Percentiles rank a stretch among this genome's conserved stretches.
Evolutionary conservation across 257 asterid species (phyloP).

Genomic region (Solanum arcanum): DNA sequence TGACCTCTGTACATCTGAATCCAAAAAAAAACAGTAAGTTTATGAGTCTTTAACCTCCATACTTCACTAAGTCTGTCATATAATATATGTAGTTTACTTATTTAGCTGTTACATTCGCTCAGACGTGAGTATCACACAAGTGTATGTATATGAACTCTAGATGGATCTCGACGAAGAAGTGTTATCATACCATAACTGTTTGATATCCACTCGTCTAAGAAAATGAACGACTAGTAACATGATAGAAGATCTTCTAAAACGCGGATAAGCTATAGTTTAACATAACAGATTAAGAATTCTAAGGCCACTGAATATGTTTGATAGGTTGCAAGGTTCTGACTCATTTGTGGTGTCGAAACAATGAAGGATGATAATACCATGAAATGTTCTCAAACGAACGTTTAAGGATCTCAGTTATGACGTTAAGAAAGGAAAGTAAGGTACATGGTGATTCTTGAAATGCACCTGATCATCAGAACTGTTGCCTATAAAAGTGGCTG

Average conservation of each 20-base stretch:
- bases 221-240: neutral
- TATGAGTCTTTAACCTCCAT: neutral
- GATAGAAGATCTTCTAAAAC: neutral
- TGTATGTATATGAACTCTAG: neutral
- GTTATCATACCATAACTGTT: neutral
- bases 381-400: neutral
- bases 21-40: neutral
- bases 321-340: neutral
- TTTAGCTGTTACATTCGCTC: neutral
- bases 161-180: neutral
- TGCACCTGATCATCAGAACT: constrained; percentile 59
- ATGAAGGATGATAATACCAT: neutral
- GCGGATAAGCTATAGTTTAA: neutral
- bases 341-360: neutral
- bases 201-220: neutral
- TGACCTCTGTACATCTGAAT: constrained; percentile 70
- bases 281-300: neutral
- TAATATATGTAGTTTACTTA: neutral
- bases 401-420: neutral
- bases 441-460: neutral
- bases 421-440: neutral
- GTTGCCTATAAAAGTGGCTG: constrained; percentile 49
- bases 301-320: neutral
- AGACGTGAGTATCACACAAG: neutral
- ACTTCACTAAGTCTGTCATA: neutral